Evolutionary conservation across 257 asterid species (phyloP).

Genomic region (Osmanthus fragrans): DNA sequence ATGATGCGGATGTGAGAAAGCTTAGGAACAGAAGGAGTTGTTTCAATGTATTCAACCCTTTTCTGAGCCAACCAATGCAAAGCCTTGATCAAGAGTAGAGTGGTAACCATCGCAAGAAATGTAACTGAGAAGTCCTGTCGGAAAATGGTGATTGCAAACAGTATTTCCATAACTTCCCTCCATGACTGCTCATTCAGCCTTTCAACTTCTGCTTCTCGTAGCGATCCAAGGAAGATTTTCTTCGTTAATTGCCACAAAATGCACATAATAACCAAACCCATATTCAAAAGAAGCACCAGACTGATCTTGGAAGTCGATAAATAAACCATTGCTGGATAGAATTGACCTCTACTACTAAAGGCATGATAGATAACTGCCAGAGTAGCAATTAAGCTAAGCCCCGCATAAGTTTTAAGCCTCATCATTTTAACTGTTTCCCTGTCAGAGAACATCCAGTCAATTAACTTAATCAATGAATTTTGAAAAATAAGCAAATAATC

Average conservation of each 20-base stretch:
- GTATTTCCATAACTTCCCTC: constrained; percentile 98
- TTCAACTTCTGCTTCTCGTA: constrained; percentile 98
- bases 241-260: constrained; percentile 87
- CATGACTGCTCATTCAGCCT: constrained; percentile 96
- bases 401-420: constrained; percentile 86
- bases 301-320: constrained; percentile 92
- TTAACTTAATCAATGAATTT: constrained; percentile 6
- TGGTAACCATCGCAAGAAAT: constrained; percentile 84
- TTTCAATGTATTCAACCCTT: constrained; percentile 94
- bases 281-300: constrained; percentile 78
- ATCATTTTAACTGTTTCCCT: constrained; percentile 57
- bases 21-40: constrained; percentile 80
- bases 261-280: constrained; percentile 90
- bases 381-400: constrained; percentile 67
- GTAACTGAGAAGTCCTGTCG: constrained; percentile 88
- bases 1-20: constrained; percentile 78
- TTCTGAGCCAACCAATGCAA: constrained; percentile 99
- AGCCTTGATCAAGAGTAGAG: constrained; percentile 85
- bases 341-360: constrained; percentile 79
- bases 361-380: constrained; percentile 79
- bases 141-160: constrained; percentile 91
- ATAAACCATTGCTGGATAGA: constrained; percentile 93
- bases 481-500: neutral
- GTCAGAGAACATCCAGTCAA: constrained; percentile 32
- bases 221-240: constrained; percentile 85